These are phyloP conservation scores for Blastobotrys capitulatus DNA, from an alignment of 1,139 yeast species.

Conservation along the genomic window DNA sequence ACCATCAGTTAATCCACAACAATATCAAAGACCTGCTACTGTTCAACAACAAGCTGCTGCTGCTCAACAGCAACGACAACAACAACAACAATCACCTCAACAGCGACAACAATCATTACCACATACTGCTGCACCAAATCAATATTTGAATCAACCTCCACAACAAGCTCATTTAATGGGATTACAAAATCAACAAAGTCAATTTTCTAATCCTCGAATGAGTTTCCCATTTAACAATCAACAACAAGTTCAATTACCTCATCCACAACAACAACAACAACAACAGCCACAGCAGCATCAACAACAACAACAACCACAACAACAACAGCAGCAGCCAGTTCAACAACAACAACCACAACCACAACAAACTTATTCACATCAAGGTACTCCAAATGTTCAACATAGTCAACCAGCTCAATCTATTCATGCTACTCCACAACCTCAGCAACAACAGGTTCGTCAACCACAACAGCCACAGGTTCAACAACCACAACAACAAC, in stretches of 20 bases:
- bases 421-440: constrained; percentile 6
- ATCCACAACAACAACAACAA: constrained; percentile 8
- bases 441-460: constrained; percentile 10
- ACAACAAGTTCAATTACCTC: constrained; percentile 7
- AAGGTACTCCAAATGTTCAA: constrained; percentile 2
- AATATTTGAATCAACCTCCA: background rate
- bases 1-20: constrained; percentile 5
- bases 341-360: constrained; percentile 9
- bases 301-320: constrained; percentile 10
- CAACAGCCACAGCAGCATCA: constrained; percentile 8
- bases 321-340: constrained; percentile 8
- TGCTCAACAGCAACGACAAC: constrained; percentile 1
- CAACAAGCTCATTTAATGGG: background rate
- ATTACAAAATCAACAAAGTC: constrained; percentile 8
- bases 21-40: constrained; percentile 2
- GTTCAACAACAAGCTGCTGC: background rate
- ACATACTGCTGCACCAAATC: background rate
- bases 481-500: constrained; percentile 10
- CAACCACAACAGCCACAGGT: constrained; percentile 10
- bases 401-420: constrained; percentile 9
- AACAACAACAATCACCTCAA: constrained; percentile 5
- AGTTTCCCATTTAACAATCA: constrained; percentile 1
- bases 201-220: constrained; percentile 1
- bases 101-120: constrained; percentile 1
- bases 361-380: constrained; percentile 7